Conservation (phyloP, 345 rosid genomes). For the Angophora floribunda region DNA sequence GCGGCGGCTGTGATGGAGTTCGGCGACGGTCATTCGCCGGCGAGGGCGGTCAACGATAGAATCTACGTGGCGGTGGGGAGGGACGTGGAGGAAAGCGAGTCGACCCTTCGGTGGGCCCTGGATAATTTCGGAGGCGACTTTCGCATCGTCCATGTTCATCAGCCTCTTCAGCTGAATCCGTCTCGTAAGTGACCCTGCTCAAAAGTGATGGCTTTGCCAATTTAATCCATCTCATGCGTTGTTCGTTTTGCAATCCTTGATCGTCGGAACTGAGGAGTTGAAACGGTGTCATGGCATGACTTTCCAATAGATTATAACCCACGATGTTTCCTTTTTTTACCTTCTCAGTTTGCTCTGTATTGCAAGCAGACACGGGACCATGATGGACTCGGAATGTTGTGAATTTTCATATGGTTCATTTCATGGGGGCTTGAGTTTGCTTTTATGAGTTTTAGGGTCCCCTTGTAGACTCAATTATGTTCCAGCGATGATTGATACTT, state of each 20-base stretch:
- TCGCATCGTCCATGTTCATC: slow-evolving; percentile 30
- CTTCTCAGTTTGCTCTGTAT: background rate
- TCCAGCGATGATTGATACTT: background rate
- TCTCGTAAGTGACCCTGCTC: background rate
- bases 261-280: background rate
- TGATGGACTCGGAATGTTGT: background rate
- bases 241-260: background rate
- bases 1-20: background rate
- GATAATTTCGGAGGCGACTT: slow-evolving; percentile 24
- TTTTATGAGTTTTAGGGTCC: background rate
- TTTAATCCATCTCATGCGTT: background rate
- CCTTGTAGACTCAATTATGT: background rate
- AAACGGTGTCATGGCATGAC: background rate
- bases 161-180: slow-evolving; percentile 1
- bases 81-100: slow-evolving; percentile 31
- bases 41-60: slow-evolving; percentile 18
- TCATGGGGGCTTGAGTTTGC: background rate
- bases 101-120: slow-evolving; percentile 46
- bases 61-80: slow-evolving; percentile 57
- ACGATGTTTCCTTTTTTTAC: background rate
- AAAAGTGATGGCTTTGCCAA: background rate
- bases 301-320: background rate
- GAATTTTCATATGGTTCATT: background rate
- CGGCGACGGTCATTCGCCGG: background rate
- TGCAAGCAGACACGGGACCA: background rate